Percentiles rank a stretch among this genome's conserved stretches.
Evolutionary conservation across 116 monocot genomes (phyloP).

Genomic region (Phalaenopsis hybrid): DNA sequence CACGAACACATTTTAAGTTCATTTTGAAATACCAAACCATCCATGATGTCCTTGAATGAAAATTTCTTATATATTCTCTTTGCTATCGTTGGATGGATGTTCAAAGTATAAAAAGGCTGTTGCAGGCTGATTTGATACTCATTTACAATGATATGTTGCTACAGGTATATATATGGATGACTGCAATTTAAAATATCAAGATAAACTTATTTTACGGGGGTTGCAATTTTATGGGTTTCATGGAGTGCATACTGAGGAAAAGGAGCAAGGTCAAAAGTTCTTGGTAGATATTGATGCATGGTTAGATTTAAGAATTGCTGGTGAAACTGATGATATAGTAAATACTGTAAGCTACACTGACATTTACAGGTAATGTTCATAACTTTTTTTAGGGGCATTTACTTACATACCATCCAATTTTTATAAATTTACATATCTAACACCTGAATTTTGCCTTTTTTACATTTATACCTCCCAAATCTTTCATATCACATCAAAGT

Average conservation of each 20-base stretch:
- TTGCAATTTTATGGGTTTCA: slow-evolving; percentile 25
- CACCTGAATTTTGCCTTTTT: too few relatives aligned
- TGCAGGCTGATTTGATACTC: too few relatives aligned
- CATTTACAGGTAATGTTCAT: slow-evolving; percentile 19
- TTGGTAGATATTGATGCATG: slow-evolving; percentile 24
- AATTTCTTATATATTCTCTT: too few relatives aligned
- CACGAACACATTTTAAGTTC: too few relatives aligned
- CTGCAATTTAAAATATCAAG: slow-evolving; percentile 3
- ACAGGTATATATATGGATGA: slow-evolving; percentile 7
- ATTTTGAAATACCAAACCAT: too few relatives aligned
- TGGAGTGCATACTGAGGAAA: slow-evolving; percentile 19
- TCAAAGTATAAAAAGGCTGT: too few relatives aligned
- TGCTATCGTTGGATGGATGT: too few relatives aligned
- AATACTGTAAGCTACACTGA: slow-evolving; percentile 27
- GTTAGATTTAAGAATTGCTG: slow-evolving; percentile 23
- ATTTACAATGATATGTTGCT: not conserved
- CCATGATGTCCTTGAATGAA: too few relatives aligned
- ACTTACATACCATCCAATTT: too few relatives aligned
- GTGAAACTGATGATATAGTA: slow-evolving; percentile 16
- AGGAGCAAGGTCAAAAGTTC: slow-evolving; percentile 22
- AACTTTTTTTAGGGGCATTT: not conserved
- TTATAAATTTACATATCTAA: too few relatives aligned
- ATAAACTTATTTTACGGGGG: slow-evolving; percentile 22
- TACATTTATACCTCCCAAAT: too few relatives aligned
- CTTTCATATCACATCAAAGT: too few relatives aligned